Percentiles rank a stretch among this genome's conserved stretches.
These are phyloP conservation scores for Corrigiola litoralis DNA, from an alignment of 179 eudicot species.

Conservation along the genomic window DNA sequence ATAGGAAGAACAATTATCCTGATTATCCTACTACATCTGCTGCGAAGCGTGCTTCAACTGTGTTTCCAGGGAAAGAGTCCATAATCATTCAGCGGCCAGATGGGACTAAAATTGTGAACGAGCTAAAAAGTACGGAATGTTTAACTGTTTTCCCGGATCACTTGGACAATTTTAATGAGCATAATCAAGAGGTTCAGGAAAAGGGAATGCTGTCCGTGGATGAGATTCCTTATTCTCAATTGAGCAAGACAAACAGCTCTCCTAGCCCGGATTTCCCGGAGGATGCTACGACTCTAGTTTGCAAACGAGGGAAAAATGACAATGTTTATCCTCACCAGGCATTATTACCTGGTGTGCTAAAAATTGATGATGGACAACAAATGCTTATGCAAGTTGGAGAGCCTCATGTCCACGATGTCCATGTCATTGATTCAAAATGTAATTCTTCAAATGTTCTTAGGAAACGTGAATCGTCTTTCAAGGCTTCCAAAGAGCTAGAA, in stretches of 20 bases:
- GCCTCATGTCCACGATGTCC: slow-evolving; percentile 61
- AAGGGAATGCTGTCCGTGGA: slow-evolving; percentile 39
- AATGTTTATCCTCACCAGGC: slow-evolving; percentile 13
- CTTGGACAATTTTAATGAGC: slow-evolving; percentile 14
- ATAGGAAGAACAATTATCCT: slow-evolving; percentile 11
- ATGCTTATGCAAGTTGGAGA: slow-evolving; percentile 24
- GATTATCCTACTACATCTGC: slow-evolving; percentile 20
- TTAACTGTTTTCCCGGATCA: slow-evolving; percentile 14
- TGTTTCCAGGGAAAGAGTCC: slow-evolving; percentile 12
- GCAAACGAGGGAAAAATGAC: slow-evolving; percentile 19
- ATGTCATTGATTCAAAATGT: slow-evolving; percentile 43
- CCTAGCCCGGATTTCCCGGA: no score
- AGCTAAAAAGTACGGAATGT: slow-evolving; percentile 15
- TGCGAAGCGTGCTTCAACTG: slow-evolving; percentile 18
- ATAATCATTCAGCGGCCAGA: slow-evolving; percentile 20
- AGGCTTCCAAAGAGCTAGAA: slow-evolving; percentile 28
- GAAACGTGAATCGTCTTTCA: slow-evolving; percentile 16
- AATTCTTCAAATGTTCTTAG: slow-evolving; percentile 16
- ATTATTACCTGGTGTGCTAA: slow-evolving; percentile 11
- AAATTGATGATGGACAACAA: slow-evolving; percentile 23
- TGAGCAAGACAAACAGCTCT: slow-evolving; percentile 14
- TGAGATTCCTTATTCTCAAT: slow-evolving; percentile 16
- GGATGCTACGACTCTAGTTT: slow-evolving; percentile 15
- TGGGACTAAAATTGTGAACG: slow-evolving; percentile 18
- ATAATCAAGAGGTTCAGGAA: slow-evolving; percentile 34